Evolutionary conservation across 2,329 filamentous ascomycete genomes (phyloP).

Genomic region (Aureobasidium sp.): DNA sequence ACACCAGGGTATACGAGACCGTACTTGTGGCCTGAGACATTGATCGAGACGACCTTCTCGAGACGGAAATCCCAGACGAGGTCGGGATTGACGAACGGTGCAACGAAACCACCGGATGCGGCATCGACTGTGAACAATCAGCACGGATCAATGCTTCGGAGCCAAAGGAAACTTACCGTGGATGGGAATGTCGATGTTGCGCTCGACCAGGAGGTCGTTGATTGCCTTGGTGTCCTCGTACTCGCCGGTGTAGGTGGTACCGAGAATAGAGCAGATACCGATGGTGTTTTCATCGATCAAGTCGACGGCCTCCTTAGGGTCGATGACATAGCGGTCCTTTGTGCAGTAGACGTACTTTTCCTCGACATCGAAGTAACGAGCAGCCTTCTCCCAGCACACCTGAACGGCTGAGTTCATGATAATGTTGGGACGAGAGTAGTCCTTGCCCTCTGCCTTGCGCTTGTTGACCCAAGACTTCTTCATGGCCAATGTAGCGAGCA

Average conservation of each 20-base stretch:
- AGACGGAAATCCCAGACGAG: slow-evolving; percentile 89
- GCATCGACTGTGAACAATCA: slow-evolving; percentile 57
- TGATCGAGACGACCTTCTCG: slow-evolving; percentile 84
- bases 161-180: slow-evolving; percentile 39
- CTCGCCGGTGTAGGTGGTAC: slow-evolving; percentile 90
- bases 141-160: background rate
- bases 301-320: slow-evolving; percentile 53
- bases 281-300: slow-evolving; percentile 66
- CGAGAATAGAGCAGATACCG: slow-evolving; percentile 84
- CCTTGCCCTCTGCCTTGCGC: slow-evolving; percentile 73
- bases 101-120: slow-evolving; percentile 85
- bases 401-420: slow-evolving; percentile 95
- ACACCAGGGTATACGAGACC: slow-evolving; percentile 79
- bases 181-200: slow-evolving; percentile 70
- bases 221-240: slow-evolving; percentile 91
- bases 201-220: slow-evolving; percentile 75
- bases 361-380: slow-evolving; percentile 61
- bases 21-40: slow-evolving; percentile 88
- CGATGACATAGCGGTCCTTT: slow-evolving; percentile 53
- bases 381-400: slow-evolving; percentile 88
- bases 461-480: slow-evolving; percentile 90
- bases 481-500: slow-evolving; percentile 80
- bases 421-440: slow-evolving; percentile 74
- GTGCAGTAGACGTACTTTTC: slow-evolving; percentile 64
- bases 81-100: slow-evolving; percentile 77